phyloP scores from a whole-genome alignment of 208 protist genomes.

The Spongospora subterranea region DNA sequence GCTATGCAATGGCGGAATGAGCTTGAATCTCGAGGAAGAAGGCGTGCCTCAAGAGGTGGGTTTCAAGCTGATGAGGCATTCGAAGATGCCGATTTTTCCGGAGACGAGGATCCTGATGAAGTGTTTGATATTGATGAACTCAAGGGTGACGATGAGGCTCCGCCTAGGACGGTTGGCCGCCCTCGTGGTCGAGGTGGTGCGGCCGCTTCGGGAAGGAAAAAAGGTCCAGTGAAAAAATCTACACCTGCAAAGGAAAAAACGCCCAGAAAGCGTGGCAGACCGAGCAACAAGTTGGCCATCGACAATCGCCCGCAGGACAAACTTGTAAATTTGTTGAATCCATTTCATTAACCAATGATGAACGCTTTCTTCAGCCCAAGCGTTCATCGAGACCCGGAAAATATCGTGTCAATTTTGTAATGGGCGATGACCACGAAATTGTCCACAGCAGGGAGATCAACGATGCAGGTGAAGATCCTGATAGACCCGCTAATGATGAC shows the following conservation, averaged over 20 bases:
- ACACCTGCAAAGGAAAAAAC: not conserved
- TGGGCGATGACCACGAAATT: constrained; percentile 22
- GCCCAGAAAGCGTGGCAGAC: constrained; percentile 4
- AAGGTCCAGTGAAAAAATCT: not conserved
- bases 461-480: not conserved
- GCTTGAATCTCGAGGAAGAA: constrained; percentile 19
- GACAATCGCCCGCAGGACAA: not conserved
- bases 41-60: constrained; percentile 9
- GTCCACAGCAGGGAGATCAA: not conserved
- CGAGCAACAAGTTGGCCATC: not conserved
- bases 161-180: not conserved
- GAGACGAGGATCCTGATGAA: constrained; percentile 4
- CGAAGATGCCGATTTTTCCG: constrained; percentile 33
- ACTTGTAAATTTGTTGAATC: not conserved
- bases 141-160: not conserved
- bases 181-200: not conserved
- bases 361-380: not conserved
- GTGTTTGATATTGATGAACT: not conserved
- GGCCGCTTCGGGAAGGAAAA: not conserved
- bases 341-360: not conserved
- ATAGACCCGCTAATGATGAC: not conserved
- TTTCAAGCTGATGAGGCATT: not conserved
- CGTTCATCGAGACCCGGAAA: not conserved
- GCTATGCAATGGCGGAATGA: not conserved
- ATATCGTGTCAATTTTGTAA: not conserved